These are phyloP conservation scores for Lepidium africanum DNA, from an alignment of 345 rosid genomes.

Conservation along the genomic window DNA sequence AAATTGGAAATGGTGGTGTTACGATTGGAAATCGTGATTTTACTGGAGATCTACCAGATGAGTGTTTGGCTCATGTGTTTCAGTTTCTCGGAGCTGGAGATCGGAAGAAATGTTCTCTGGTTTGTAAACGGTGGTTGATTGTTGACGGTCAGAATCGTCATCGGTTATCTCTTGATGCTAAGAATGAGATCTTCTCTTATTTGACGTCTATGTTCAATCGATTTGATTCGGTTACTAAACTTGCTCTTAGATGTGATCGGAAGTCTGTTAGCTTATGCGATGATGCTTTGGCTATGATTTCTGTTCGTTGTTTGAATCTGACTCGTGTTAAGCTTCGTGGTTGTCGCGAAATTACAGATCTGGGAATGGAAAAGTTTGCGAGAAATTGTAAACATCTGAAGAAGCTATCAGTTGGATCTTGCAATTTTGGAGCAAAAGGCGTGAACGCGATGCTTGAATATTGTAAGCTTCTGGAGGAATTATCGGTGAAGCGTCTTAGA, in stretches of 20 bases:
- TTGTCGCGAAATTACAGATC: constrained; percentile 77
- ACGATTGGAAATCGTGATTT: constrained; percentile 30
- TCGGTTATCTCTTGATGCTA: constrained; percentile 65
- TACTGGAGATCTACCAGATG: constrained; percentile 61
- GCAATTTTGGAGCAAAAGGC: constrained; percentile 69
- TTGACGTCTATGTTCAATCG: constrained; percentile 49
- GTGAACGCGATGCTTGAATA: constrained; percentile 58
- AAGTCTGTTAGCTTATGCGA: constrained; percentile 55
- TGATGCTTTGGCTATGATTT: constrained; percentile 49
- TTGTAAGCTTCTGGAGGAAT: constrained; percentile 60
- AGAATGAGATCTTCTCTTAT: constrained; percentile 34
- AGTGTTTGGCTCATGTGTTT: constrained; percentile 69
- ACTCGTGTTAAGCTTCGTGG: constrained; percentile 87
- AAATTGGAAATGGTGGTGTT: constrained; percentile 1
- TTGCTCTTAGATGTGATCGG: constrained; percentile 71
- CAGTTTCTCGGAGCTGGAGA: constrained; percentile 63
- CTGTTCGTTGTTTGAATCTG: constrained; percentile 54
- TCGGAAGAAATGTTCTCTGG: constrained; percentile 66
- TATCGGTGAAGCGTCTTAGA: constrained; percentile 75
- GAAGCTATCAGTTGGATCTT: constrained; percentile 76
- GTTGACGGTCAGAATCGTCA: constrained; percentile 76
- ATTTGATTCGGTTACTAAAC: constrained; percentile 65
- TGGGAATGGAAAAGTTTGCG: constrained; percentile 59
- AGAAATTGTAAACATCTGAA: constrained; percentile 43
- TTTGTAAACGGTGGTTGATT: constrained; percentile 67